These are phyloP conservation scores for Metarhizium anisopliae DNA, from an alignment of 2,329 filamentous ascomycete genomes.

Conservation along the genomic window DNA sequence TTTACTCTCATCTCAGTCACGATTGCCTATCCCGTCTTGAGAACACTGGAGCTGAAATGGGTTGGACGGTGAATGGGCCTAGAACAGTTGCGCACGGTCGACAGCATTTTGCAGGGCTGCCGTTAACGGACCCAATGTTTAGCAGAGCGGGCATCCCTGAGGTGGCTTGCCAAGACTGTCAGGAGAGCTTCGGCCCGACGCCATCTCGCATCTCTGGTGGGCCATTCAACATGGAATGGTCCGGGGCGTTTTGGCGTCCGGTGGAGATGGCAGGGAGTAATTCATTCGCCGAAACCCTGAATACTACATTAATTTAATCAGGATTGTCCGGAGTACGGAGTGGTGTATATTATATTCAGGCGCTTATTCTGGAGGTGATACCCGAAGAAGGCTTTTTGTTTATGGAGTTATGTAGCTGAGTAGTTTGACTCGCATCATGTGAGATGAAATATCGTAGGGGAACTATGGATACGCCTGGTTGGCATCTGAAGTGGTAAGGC, in stretches of 20 bases:
- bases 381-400: too few species aligned
- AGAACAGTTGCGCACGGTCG: background rate
- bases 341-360: too few species aligned
- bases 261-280: background rate
- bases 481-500: too few species aligned
- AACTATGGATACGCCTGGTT: too few species aligned
- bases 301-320: too few species aligned
- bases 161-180: background rate
- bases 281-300: too few species aligned
- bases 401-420: too few species aligned
- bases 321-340: too few species aligned
- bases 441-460: too few species aligned
- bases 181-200: background rate
- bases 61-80: conserved; percentile 2
- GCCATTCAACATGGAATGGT: background rate
- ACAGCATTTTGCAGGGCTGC: background rate
- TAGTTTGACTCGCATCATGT: too few species aligned
- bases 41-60: conserved; percentile 2
- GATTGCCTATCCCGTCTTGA: conserved; percentile 5
- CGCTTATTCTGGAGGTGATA: too few species aligned
- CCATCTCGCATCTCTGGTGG: background rate
- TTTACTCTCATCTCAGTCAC: conserved; percentile 4
- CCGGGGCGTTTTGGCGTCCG: background rate
- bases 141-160: background rate
- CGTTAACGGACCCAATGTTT: too few species aligned